Evolutionary conservation across 495 filamentous ascomycete species (phyloP).

Genomic region (Podospora appendiculata): DNA sequence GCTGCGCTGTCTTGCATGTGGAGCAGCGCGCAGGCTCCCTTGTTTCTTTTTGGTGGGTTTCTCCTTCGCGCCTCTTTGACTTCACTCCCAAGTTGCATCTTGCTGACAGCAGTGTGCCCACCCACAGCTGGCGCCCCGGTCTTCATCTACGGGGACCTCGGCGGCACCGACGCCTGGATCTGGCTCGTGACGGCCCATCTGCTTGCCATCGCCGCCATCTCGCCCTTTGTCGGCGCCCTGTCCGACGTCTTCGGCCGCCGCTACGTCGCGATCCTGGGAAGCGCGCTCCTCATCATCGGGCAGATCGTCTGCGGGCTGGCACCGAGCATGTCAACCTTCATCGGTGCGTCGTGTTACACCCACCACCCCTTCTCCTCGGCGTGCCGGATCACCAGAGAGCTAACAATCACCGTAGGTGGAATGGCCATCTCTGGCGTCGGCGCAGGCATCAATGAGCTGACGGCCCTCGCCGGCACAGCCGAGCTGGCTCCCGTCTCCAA

Average conservation of each 20-base stretch:
- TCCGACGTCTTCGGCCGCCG: constrained; percentile 64
- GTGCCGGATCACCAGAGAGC: neutral
- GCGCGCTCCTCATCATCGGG: constrained; percentile 52
- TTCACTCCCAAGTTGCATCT: neutral
- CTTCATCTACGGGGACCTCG: constrained; percentile 55
- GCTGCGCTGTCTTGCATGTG: constrained; percentile 21
- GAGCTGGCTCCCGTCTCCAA: constrained; percentile 62
- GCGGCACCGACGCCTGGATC: constrained; percentile 59
- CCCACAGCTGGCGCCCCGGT: constrained; percentile 14
- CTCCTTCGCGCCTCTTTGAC: neutral
- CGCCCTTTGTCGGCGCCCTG: constrained; percentile 63
- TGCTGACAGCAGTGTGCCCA: neutral
- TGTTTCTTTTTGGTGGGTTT: constrained; percentile 20
- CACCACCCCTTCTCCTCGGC: no score
- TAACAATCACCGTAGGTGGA: constrained; percentile 16
- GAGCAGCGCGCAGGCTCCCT: constrained; percentile 18
- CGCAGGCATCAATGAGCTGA: constrained; percentile 19
- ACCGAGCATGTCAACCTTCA: constrained; percentile 59
- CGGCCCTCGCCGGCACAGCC: constrained; percentile 42
- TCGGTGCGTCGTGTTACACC: constrained; percentile 37
- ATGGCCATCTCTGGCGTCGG: constrained; percentile 7
- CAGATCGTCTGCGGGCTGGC: constrained; percentile 60
- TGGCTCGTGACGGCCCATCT: constrained; percentile 68
- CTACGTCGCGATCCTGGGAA: constrained; percentile 57
- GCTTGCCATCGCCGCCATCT: constrained; percentile 58